phyloP scores from a whole-genome alignment of 2,329 filamentous ascomycete species.

The Elsinoe fawcettii region DNA sequence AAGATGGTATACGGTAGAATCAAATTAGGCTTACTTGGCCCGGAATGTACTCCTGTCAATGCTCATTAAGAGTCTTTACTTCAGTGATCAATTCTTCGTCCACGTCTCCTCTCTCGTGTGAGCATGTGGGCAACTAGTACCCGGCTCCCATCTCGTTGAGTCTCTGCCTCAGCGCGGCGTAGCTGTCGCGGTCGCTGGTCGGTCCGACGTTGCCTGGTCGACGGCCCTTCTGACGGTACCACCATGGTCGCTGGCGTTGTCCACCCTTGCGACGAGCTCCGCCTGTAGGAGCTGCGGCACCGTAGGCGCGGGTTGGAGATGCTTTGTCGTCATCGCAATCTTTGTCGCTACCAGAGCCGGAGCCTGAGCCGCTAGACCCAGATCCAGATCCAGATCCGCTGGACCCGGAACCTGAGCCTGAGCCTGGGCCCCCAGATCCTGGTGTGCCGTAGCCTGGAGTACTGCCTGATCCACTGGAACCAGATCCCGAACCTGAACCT shows the following conservation, averaged over 20 bases:
- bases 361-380: background rate
- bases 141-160: background rate
- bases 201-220: background rate
- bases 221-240: background rate
- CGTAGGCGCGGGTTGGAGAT: background rate
- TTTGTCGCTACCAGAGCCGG: background rate
- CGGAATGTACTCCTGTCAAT: background rate
- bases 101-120: no score
- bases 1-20: background rate
- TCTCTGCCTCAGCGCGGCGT: background rate
- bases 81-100: background rate
- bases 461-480: no score
- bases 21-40: background rate
- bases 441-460: no score
- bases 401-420: no score
- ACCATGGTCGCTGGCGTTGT: background rate
- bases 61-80: background rate
- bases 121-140: background rate
- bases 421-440: no score
- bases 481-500: no score
- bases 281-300: background rate
- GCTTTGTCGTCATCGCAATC: background rate
- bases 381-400: background rate
- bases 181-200: background rate
- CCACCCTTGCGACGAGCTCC: background rate